Percentiles rank a stretch among this genome's conserved stretches.
phyloP scores from a whole-genome alignment of 2,329 filamentous ascomycete species.

The Trichoderma atroviride region DNA sequence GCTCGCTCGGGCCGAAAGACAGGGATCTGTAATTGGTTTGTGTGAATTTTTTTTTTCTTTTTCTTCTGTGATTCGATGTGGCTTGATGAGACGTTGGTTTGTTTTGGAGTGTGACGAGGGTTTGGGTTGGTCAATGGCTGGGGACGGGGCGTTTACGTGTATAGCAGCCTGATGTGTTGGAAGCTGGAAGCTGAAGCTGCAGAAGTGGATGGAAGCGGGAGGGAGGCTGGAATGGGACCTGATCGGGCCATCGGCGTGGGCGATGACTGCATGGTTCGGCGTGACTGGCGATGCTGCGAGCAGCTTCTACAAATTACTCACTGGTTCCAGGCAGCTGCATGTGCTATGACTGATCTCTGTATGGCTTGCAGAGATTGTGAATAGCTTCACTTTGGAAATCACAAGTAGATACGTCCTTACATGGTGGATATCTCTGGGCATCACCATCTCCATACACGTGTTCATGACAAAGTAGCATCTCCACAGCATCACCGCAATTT shows the following conservation, averaged over 20 bases:
- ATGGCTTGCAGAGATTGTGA: not conserved
- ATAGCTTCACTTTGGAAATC: not conserved
- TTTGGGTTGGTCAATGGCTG: not conserved
- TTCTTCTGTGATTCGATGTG: not conserved
- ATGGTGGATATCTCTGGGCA: not conserved
- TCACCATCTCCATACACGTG: not conserved
- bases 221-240: not conserved
- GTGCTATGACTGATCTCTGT: not conserved
- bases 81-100: conserved; percentile 5
- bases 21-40: not conserved
- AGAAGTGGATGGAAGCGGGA: not conserved
- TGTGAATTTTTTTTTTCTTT: too few species aligned
- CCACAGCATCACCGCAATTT: not conserved
- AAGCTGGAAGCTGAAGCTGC: not conserved
- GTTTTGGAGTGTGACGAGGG: not conserved
- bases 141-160: not conserved
- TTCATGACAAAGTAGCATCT: not conserved
- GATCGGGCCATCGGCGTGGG: not conserved
- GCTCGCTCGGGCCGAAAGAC: conserved; percentile 8
- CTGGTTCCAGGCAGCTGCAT: not conserved
- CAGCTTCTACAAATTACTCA: not conserved
- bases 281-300: not conserved
- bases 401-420: not conserved
- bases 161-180: not conserved
- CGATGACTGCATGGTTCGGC: not conserved